Base-by-base conservation (phyloP, 23 red algal genomes). In the Pyropia yezoensis region DNA sequence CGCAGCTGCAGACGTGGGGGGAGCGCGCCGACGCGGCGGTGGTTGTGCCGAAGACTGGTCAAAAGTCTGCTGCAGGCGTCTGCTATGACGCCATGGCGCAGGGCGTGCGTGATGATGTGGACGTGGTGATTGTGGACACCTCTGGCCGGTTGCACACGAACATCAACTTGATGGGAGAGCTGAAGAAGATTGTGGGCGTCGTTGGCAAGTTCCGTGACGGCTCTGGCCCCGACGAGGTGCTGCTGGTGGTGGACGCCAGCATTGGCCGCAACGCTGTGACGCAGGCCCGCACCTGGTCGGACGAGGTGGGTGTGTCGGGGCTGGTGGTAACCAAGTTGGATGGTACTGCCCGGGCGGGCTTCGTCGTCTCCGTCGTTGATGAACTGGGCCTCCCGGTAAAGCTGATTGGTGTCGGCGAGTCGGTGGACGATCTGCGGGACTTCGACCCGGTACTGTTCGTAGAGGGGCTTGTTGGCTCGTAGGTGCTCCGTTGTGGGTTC, bases 281-380 rank as follows among this genome's bases (percentile, higher is more conserved):
- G 29, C 78, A 88, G 30, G 92, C 87, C 14, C 59, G 76, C 18
- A 85, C 74, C 13, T 96, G 85, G 85, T 63, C 77, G n/a, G 58
- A 56, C 14, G 85, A 86, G 24, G 71, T 96, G 13, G 74, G 80
- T 14, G 66, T 96, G 1, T 71, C 92, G 18, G 74, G 79, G 59
- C 45, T 96, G 52, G 83, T 79, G 21, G 79, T 96, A 57, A 96
- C 92, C 52, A 96, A 96, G 65, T 62, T 96, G 63, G 92, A 96
- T 52, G 92, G 92, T 1, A 96, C 92, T 14, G 92, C 85, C 22
- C 63, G 83, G 27, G 92, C 92, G 17, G 92, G 92, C 24, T 96
- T 90, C 67, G 79, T 96, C 4, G 92, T 96, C 17, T 73, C 73
- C 15, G 77, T 88, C 18, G 87, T 89, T 54, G 62, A 89, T 69